Evolutionary conservation across 306 rosid species (phyloP).

Genomic region (Fagus crenata): DNA sequence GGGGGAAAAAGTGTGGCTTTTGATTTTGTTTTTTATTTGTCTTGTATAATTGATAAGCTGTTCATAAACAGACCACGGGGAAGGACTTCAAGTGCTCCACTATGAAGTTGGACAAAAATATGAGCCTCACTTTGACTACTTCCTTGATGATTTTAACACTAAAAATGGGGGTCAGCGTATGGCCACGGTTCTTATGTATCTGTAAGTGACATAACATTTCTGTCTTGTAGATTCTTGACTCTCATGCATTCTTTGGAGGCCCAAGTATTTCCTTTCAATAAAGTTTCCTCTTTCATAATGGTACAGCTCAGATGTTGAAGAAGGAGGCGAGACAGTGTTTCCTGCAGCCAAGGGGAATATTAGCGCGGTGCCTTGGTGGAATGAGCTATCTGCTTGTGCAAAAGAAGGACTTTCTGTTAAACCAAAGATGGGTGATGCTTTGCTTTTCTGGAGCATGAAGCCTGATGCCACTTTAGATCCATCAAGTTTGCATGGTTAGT

Average conservation of each 20-base stretch:
- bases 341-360: conserved; percentile 93
- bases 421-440: conserved; percentile 94
- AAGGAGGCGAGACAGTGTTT: conserved; percentile 99
- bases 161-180: conserved; percentile 95
- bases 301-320: conserved; percentile 95
- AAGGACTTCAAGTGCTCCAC: conserved; percentile 98
- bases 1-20: not conserved
- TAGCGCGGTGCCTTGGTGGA: conserved; percentile 95
- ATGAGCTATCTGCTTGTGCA: conserved; percentile 93
- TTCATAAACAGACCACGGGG: conserved; percentile 81
- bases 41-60: conserved; percentile 26
- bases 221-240: conserved; percentile 21
- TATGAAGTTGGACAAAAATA: conserved; percentile 98
- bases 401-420: conserved; percentile 86
- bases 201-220: conserved; percentile 57
- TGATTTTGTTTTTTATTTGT: conserved; percentile 16
- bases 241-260: conserved; percentile 15
- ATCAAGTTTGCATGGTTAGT: conserved; percentile 94
- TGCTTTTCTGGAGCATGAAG: conserved; percentile 99
- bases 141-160: conserved; percentile 82
- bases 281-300: conserved; percentile 27
- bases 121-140: conserved; percentile 97
- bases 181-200: conserved; percentile 94
- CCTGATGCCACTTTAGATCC: conserved; percentile 90
- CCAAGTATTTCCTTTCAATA: conserved; percentile 12